phyloP scores from a whole-genome alignment of 192 early-diverging fungal species.

The Lobosporangium transversale region DNA sequence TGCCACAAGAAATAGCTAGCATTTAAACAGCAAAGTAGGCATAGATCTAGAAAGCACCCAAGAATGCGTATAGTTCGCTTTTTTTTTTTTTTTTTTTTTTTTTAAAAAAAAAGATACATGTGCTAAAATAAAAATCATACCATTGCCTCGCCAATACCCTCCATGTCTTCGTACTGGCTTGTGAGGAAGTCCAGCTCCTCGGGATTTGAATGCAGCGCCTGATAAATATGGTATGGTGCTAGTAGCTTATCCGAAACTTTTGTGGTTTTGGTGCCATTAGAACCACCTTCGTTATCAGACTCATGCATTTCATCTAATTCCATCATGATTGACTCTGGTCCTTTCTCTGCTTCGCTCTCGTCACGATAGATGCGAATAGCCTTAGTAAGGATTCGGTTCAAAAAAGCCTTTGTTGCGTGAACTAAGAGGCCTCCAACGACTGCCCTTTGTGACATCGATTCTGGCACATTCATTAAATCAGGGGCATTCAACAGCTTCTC shows the following conservation, averaged over 20 bases:
- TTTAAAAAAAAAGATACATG: not conserved
- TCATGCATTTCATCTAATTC: slow-evolving; percentile 37
- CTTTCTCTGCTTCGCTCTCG: slow-evolving; percentile 46
- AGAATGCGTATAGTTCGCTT: no score
- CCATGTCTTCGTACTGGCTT: slow-evolving; percentile 52
- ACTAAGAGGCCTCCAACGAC: slow-evolving; percentile 59
- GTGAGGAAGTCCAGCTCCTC: slow-evolving; percentile 62
- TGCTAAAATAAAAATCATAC: slow-evolving; percentile 13
- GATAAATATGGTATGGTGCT: slow-evolving; percentile 65
- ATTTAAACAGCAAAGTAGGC: no score
- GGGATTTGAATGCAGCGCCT: slow-evolving; percentile 52
- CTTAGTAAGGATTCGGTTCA: slow-evolving; percentile 54
- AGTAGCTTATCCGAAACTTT: slow-evolving; percentile 54
- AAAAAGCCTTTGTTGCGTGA: slow-evolving; percentile 60
- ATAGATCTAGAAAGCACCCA: no score
- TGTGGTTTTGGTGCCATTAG: not conserved
- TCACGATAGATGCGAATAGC: slow-evolving; percentile 51
- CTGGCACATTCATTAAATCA: slow-evolving; percentile 33
- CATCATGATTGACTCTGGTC: slow-evolving; percentile 37
- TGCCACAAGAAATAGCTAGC: not conserved
- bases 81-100: not conserved
- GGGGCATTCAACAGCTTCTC: slow-evolving; percentile 21
- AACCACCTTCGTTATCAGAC: slow-evolving; percentile 16
- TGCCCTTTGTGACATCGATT: slow-evolving; percentile 57
- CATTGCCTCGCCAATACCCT: slow-evolving; percentile 48